phyloP scores from a whole-genome alignment of 176 grass and related monocot genomes.

The Typha latifolia region DNA sequence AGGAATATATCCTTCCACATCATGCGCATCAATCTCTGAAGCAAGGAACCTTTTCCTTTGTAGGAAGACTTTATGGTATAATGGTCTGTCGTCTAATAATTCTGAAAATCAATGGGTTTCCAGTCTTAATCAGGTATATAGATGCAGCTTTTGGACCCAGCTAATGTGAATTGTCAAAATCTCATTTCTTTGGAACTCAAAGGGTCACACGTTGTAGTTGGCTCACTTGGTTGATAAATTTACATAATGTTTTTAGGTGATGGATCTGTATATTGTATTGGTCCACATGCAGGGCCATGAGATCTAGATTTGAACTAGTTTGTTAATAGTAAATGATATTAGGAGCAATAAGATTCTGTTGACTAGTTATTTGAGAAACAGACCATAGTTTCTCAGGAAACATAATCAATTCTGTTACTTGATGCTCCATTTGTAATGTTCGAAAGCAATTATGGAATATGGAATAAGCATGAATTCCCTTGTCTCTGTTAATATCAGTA shows the following conservation, averaged over 20 bases:
- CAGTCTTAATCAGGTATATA: background rate
- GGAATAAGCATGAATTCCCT: constrained; percentile 57
- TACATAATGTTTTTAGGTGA: background rate
- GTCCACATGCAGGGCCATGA: background rate
- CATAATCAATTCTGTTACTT: constrained; percentile 36
- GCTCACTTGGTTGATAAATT: background rate
- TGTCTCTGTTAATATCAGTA: constrained; percentile 78
- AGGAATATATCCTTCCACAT: constrained; percentile 1
- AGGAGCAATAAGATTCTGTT: constrained; percentile 4
- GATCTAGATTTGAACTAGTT: constrained; percentile 10
- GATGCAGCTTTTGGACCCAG: background rate
- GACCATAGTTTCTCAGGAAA: constrained; percentile 32
- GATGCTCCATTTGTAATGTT: constrained; percentile 41
- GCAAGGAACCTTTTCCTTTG: background rate
- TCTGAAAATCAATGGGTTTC: background rate
- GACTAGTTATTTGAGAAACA: constrained; percentile 26
- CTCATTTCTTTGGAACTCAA: background rate
- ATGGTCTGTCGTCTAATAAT: background rate
- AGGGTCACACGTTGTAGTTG: constrained; percentile 1
- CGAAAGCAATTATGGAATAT: constrained; percentile 57
- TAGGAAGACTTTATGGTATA: background rate
- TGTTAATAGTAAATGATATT: constrained; percentile 15
- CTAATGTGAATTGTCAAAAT: background rate
- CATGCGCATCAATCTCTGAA: background rate
- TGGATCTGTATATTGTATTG: background rate